Evolutionary conservation across 805 yeast species (phyloP).

Genomic region (Citeromyces nyonsensis): DNA sequence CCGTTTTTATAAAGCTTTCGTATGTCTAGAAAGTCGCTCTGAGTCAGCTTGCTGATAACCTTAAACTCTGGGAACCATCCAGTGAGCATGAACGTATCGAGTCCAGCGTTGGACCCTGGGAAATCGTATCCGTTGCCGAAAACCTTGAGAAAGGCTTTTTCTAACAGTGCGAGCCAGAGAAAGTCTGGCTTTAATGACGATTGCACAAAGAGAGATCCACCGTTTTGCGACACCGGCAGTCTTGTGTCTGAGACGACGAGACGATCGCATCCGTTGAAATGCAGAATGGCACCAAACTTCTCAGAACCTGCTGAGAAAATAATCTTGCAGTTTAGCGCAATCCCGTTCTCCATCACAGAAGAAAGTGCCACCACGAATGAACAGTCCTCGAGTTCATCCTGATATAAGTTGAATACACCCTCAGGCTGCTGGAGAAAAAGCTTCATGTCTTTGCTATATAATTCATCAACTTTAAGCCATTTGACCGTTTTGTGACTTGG

Average conservation of each 20-base stretch:
- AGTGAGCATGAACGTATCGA: slow-evolving; percentile 46
- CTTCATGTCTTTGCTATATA: too few species aligned
- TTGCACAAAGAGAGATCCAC: slow-evolving; percentile 14
- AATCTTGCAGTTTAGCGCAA: slow-evolving; percentile 11
- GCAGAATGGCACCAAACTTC: slow-evolving; percentile 23
- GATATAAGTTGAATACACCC: slow-evolving; percentile 19
- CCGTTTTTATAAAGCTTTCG: too few species aligned
- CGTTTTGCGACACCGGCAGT: slow-evolving; percentile 20
- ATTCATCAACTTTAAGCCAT: too few species aligned
- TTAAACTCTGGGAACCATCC: slow-evolving; percentile 63
- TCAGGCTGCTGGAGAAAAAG: too few species aligned
- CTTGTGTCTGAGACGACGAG: slow-evolving; percentile 27
- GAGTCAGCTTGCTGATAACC: too few species aligned
- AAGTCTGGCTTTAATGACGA: slow-evolving; percentile 18
- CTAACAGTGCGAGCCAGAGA: slow-evolving; percentile 61
- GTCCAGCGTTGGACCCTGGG: slow-evolving; percentile 62
- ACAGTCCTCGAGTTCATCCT: slow-evolving; percentile 47
- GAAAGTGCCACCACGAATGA: slow-evolving; percentile 61
- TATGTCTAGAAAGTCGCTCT: too few species aligned
- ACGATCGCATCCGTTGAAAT: slow-evolving; percentile 38
- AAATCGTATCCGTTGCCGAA: slow-evolving; percentile 37
- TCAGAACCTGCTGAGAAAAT: slow-evolving; percentile 11
- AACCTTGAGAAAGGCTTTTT: slow-evolving; percentile 58
- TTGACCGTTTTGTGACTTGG: too few species aligned
- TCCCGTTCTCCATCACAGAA: slow-evolving; percentile 21